Evolutionary conservation across 2,329 filamentous ascomycete species (phyloP), one percentile per base, ranked within the genome.

Genomic region (Fusarium sp.): DNA sequence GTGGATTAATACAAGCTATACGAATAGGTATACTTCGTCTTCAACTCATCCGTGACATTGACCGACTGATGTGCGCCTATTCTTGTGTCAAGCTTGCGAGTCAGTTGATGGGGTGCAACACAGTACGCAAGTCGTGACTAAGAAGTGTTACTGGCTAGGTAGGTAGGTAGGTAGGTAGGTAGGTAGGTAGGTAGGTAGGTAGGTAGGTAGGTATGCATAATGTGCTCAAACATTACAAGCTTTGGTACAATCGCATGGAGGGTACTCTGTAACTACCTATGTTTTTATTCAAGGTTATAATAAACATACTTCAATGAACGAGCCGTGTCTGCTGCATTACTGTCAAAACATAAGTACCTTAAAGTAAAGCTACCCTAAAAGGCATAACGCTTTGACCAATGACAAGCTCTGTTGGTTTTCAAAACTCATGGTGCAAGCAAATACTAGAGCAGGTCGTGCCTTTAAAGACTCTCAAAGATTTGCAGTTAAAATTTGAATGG

Each of bases 21-120:
- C 18, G 10, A 38, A 38, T 7, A 25, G 11, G 27, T 20, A 11
- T 44, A 25, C 13, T 6, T 16, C 41, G 18, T 51, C 40, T 68
- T 71, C 67, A 63, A 57, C 58, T 57, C 49, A 46, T 22, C 58
- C 49, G 46, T 22, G 13, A 16, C 32, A 22, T 30, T 30, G 32
- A 34, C 34, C 27, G 24, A 22, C 30, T 46, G 20, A n/a, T 43
- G 57, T 16, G 32, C 40, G 15, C 25, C 20, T 24, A 29, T 30
- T n/a, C 10, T 22, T 32, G 25, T 9, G 15, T 59, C 29, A 16
- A n/a, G 16, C 27, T 27, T 25, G 22, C 52, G 48, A 67, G 62
- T 62, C 51, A 62, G 46, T 48, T 15, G 20, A 18, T 16, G 29
- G 29, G 45, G 11, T 13, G 24, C 22, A 34, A 34, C 25, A 41